Base-by-base conservation (phyloP, 2,329 filamentous ascomycete genomes). In the Xenosphaeropsis pyriputrescens region DNA sequence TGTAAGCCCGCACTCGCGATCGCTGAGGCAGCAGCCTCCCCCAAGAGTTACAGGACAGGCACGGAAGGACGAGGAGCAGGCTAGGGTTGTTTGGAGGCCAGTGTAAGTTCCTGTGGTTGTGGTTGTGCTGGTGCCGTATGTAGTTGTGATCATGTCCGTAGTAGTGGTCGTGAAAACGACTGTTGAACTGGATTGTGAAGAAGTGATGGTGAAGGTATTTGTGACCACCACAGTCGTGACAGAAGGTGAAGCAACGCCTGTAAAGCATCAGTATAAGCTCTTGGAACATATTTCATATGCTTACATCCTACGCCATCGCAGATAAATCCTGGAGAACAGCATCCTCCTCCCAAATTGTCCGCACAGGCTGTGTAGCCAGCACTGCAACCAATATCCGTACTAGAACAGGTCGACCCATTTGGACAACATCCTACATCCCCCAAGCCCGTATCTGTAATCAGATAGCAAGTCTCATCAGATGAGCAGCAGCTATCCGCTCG, bases 401-500 rank as follows among this genome's bases (percentile, higher is more conserved):
- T 78, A 3, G 67, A 68, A 54, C 83, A 89, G 5, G 56, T 68
- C 32, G 64, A 60, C 3, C 80, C 81, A 29, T 62, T 51, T 0
- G 79, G 79, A 57, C 84, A 91, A 57, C 84, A 91, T 3, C 82
- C 83, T 2, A 89, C 74, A 33, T 72, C 70, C 6, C 79, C 79
- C 18, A 78, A 62, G 0, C 68, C 70, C 5, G 70, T 69, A 53
- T 82, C 72, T 22, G 65, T 54, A 4, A 85, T 73, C 17, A 60
- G 57, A 34, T 80, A 74, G 53, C 84, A 91, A 6, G 66, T 71
- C 46, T 79, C 75, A 13, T 65, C 68, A n/a, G 63, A 62, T 16
- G 67, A 61, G 55, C 84, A 91, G 61, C 84, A 91, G 56, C 78
- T 80, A 55, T 85, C 71, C 1, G 79, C 71, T 34, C 71, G 68